Percentiles rank a stretch among this genome's conserved stretches.
These are phyloP conservation scores for Delphinella strobiligena DNA, from an alignment of 2,329 filamentous ascomycete genomes.

Conservation along the genomic window DNA sequence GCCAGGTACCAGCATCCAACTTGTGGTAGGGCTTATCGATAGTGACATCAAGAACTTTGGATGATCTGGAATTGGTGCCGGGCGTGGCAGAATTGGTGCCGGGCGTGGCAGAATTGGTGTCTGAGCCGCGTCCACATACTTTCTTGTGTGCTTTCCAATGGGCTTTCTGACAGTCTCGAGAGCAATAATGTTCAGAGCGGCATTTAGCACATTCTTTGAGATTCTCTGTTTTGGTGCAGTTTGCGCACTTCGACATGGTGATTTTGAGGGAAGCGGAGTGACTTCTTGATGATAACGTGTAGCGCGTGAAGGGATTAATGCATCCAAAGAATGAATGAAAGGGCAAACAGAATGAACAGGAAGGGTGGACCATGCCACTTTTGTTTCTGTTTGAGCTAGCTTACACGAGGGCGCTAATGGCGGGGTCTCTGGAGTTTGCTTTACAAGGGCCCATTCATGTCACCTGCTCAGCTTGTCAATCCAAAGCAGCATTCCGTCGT, in stretches of 20 bases:
- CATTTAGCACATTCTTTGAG: constrained; percentile 20
- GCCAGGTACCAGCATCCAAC: constrained; percentile 9
- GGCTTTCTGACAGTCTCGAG: constrained; percentile 20
- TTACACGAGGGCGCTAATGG: too few species aligned
- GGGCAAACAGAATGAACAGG: too few species aligned
- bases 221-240: constrained; percentile 14
- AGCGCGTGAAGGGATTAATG: too few species aligned
- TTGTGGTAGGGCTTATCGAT: constrained; percentile 6
- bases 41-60: neutral
- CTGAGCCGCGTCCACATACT: constrained; percentile 11
- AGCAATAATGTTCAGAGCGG: constrained; percentile 19
- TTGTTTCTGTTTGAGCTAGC: too few species aligned
- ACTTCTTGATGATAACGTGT: too few species aligned
- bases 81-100: neutral
- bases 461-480: too few species aligned
- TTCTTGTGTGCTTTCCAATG: constrained; percentile 24
- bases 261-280: too few species aligned
- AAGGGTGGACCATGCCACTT: too few species aligned
- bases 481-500: too few species aligned
- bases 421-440: too few species aligned
- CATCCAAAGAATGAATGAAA: too few species aligned
- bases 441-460: too few species aligned
- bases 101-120: neutral
- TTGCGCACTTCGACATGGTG: constrained; percentile 2
- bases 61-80: neutral